Evolutionary conservation across 2,329 filamentous ascomycete species (phyloP), one percentile per base, ranked within the genome.

Genomic region (Ceratocystiopsis brevicomis): DNA sequence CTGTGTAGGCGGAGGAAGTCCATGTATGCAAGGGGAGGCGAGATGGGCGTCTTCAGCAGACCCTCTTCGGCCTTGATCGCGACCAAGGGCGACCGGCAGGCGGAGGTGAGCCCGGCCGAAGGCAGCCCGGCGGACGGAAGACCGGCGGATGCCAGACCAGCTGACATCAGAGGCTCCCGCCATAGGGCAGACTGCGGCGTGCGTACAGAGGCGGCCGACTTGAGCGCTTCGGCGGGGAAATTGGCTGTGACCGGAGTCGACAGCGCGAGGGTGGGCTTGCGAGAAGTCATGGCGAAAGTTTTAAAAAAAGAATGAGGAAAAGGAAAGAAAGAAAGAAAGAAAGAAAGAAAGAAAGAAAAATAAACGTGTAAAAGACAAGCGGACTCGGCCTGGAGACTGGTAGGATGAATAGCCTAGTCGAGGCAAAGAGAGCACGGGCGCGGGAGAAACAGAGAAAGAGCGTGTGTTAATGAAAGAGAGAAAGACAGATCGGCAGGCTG

Each of bases 21-120:
- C 51, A 84, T 80, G 58, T 96, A 96, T 45, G 88, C 87, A 18
- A 73, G 68, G 3, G 88, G 88, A 42, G 88, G 88, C 42, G 82
- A 92, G 59, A 96, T 93, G 40, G 87, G 87, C 5, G 87, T 95
- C 62, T 77, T 80, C 45, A 76, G 61, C 38, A 68, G 61, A 46
- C 77, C 71, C 45, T 80, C 68, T 52, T 81, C 71, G 44, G 64
- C 64, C 60, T 87, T 88, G 66, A 87, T 73, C 41, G 53, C 63
- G 17, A 73, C 66, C 39, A 68, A 67, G 4, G 56, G 55, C 11
- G 56, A 59, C 16, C 60, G 51, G 8, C 56, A 56, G 4, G 58
- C 56, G 3, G 58, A 59, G 11, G 56, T 52, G 4, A 60, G 55
- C 46, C 66, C 65, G 9, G 63, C 63, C 15, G 62, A 59, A 8